phyloP scores from a whole-genome alignment of 257 asterid genomes.

The Rhazya stricta region DNA sequence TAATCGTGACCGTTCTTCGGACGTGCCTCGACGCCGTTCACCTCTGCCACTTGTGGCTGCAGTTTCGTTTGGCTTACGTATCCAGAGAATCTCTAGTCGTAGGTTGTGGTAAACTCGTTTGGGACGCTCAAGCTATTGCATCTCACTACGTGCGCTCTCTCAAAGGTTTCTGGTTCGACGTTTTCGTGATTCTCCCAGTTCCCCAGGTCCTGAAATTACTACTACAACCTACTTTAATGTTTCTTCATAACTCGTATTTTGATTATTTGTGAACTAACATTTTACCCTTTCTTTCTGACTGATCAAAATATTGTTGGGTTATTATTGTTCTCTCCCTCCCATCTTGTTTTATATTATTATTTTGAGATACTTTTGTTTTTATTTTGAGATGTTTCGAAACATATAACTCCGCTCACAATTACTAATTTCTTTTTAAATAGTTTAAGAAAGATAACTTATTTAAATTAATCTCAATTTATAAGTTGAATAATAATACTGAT shows the following conservation, averaged over 20 bases:
- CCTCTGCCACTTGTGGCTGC: constrained; percentile 70
- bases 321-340: too few species aligned
- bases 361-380: too few species aligned
- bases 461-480: too few species aligned
- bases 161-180: constrained; percentile 88
- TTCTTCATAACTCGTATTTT: too few species aligned
- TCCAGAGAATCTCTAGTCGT: constrained; percentile 82
- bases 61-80: constrained; percentile 85
- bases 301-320: too few species aligned
- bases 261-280: not conserved
- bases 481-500: too few species aligned
- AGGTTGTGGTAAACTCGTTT: constrained; percentile 96
- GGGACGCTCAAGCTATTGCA: constrained; percentile 87
- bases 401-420: too few species aligned
- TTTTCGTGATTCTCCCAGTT: constrained; percentile 82
- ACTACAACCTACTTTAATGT: not conserved
- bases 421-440: too few species aligned
- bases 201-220: constrained; percentile 55
- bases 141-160: constrained; percentile 63
- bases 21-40: constrained; percentile 86
- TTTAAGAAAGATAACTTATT: too few species aligned
- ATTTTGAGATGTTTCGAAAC: too few species aligned
- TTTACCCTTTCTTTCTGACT: too few species aligned
- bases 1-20: constrained; percentile 58
- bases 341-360: too few species aligned